Evolutionary conservation across 2,329 filamentous ascomycete species (phyloP).

Genomic region (Venturia aucupariae): DNA sequence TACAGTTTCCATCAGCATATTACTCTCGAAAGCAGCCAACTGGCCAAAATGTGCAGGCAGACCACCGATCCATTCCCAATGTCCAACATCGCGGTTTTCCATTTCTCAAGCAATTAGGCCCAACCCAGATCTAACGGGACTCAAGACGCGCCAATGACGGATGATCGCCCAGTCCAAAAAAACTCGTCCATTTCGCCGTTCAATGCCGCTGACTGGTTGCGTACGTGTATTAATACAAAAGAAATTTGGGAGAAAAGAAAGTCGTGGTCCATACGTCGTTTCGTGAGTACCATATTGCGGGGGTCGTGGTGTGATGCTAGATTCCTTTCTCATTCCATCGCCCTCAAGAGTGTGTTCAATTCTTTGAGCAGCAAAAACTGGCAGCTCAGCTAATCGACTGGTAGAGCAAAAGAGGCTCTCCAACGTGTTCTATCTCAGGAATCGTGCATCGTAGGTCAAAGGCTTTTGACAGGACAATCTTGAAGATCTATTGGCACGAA

Average conservation of each 20-base stretch:
- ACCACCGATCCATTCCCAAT: neutral
- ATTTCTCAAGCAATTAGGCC: neutral
- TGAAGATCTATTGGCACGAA: conserved; percentile 69
- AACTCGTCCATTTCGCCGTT: neutral
- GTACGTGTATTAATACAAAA: neutral
- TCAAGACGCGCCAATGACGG: neutral
- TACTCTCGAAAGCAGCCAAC: neutral
- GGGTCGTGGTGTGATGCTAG: neutral
- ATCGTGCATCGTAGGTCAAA: conserved; percentile 99
- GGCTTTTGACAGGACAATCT: conserved; percentile 96
- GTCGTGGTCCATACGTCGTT: conserved; percentile 5
- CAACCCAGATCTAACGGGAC: neutral
- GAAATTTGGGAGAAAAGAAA: neutral
- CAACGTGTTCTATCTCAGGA: conserved; percentile 95
- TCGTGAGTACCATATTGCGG: neutral
- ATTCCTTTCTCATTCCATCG: neutral
- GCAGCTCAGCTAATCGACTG: conserved; percentile 31
- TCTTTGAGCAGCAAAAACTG: neutral
- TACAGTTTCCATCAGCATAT: neutral
- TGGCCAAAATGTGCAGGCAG: neutral
- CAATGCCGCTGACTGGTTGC: conserved; percentile 2
- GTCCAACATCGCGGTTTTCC: neutral
- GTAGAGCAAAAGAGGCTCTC: conserved; percentile 89
- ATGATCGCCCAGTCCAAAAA: neutral
- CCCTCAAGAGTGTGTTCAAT: neutral